Conservation (phyloP, 1,284 basidiomycete genomes). For the Trichosporon sp. region DNA sequence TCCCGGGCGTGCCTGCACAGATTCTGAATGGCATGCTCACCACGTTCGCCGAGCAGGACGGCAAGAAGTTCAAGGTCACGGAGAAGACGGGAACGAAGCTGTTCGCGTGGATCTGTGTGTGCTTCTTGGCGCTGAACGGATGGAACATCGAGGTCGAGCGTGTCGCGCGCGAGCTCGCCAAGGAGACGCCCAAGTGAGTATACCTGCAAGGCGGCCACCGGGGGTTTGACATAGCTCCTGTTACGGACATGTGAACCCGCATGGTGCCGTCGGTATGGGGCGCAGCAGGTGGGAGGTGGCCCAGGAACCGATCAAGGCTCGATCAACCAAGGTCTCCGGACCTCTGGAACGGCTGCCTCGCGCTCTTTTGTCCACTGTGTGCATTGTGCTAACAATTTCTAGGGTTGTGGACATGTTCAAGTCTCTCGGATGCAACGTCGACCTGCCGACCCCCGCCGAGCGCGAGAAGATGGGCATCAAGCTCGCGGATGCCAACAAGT, state of each 20-base stretch:
- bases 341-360: not conserved
- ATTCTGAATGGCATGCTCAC: slow-evolving; percentile 74
- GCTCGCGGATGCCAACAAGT: slow-evolving; percentile 64
- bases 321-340: not conserved
- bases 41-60: slow-evolving; percentile 73
- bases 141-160: slow-evolving; percentile 69
- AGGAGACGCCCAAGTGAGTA: slow-evolving; percentile 66
- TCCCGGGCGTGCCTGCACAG: slow-evolving; percentile 65
- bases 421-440: slow-evolving; percentile 68
- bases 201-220: not conserved
- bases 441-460: slow-evolving; percentile 65
- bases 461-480: slow-evolving; percentile 65
- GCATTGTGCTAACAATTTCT: slow-evolving; percentile 12
- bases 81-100: slow-evolving; percentile 70
- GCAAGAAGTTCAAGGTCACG: slow-evolving; percentile 67
- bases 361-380: not conserved
- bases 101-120: slow-evolving; percentile 73
- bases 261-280: not conserved
- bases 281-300: not conserved
- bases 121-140: slow-evolving; percentile 75
- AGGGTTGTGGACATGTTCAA: slow-evolving; percentile 58
- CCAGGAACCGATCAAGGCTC: not conserved
- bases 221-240: not conserved
- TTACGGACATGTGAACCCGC: not conserved
- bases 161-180: slow-evolving; percentile 72